phyloP scores from a whole-genome alignment of 2,329 filamentous ascomycete genomes.

The Lomentospora prolificans region DNA sequence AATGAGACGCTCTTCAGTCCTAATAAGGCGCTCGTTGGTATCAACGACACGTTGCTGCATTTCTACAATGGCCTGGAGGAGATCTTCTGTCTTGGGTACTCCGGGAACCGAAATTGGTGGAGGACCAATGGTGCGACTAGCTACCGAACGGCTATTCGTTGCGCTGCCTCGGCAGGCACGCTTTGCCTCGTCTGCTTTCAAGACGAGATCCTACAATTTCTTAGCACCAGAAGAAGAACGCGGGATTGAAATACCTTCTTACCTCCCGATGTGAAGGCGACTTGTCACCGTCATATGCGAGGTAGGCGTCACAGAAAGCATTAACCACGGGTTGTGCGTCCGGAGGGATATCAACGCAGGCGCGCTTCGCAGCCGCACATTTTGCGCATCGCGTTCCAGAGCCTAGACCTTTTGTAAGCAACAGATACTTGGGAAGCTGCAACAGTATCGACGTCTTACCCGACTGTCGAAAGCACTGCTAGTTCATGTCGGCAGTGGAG shows the following conservation, averaged over 20 bases:
- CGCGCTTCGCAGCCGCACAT: not conserved
- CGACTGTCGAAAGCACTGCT: not conserved
- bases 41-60: not conserved
- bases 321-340: not conserved
- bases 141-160: not conserved
- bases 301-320: not conserved
- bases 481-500: not conserved
- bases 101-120: not conserved
- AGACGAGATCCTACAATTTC: not conserved
- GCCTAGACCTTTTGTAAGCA: not conserved
- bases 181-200: not conserved
- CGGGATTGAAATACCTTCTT: not conserved
- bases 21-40: not conserved
- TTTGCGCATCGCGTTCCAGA: not conserved
- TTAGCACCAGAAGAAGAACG: not conserved
- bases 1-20: not conserved
- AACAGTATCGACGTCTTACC: not conserved
- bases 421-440: not conserved
- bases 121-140: not conserved
- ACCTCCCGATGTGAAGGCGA: not conserved
- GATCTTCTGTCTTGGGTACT: not conserved
- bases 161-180: not conserved
- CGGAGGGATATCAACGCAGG: not conserved
- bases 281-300: not conserved
- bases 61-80: not conserved